Evolutionary conservation across 495 filamentous ascomycete genomes (phyloP).

Genomic region (Ramalina peruviana): DNA sequence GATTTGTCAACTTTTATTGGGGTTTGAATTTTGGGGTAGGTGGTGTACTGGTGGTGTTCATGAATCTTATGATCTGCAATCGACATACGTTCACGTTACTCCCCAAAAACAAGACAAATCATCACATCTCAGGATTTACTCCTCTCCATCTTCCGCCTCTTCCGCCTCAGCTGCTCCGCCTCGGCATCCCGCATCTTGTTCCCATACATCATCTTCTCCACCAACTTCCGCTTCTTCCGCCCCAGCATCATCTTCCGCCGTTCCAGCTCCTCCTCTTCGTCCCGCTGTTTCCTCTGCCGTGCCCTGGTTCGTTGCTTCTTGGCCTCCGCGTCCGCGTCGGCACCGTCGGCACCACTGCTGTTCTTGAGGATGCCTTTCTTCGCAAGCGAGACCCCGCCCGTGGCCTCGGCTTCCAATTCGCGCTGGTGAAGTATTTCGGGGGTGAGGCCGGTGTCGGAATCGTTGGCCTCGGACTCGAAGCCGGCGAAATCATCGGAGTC

Average conservation of each 20-base stretch:
- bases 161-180: slow-evolving; percentile 56
- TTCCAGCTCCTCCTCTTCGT: slow-evolving; percentile 74
- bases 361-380: slow-evolving; percentile 12
- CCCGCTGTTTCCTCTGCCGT: slow-evolving; percentile 47
- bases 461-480: slow-evolving; percentile 30
- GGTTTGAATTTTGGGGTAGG: too few relatives aligned
- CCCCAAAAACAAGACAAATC: too few relatives aligned
- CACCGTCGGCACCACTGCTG: slow-evolving; percentile 26
- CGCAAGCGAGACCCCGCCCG: slow-evolving; percentile 36
- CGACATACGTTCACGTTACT: too few relatives aligned
- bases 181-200: slow-evolving; percentile 76
- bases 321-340: slow-evolving; percentile 42
- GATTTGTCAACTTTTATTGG: too few relatives aligned
- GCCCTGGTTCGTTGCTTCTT: slow-evolving; percentile 47
- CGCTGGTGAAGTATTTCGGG: slow-evolving; percentile 49
- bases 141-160: slow-evolving; percentile 83
- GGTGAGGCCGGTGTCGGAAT: slow-evolving; percentile 34
- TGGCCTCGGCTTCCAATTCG: slow-evolving; percentile 83
- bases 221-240: slow-evolving; percentile 77
- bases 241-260: slow-evolving; percentile 86
- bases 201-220: slow-evolving; percentile 83
- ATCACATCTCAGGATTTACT: slow-evolving; percentile 12
- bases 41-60: too few relatives aligned
- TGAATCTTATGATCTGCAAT: too few relatives aligned
- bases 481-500: slow-evolving; percentile 26